Evolutionary conservation across 2,329 filamentous ascomycete species (phyloP).

Genomic region (Rhynchosporium secalis): DNA sequence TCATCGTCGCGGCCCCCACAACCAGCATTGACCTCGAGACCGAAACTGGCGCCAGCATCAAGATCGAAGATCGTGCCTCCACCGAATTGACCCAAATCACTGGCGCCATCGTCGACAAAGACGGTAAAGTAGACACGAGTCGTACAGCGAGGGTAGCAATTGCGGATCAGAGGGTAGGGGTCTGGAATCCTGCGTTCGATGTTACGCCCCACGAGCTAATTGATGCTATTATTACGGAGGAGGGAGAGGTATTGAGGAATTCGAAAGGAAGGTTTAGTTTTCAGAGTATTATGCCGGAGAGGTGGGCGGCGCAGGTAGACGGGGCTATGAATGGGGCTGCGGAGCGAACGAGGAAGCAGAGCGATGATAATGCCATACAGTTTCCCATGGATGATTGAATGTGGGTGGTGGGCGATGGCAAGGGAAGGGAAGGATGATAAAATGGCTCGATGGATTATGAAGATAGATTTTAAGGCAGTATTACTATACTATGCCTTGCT

Average conservation of each 20-base stretch:
- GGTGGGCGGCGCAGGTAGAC: slow-evolving; percentile 44
- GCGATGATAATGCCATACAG: slow-evolving; percentile 16
- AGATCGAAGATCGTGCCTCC: slow-evolving; percentile 82
- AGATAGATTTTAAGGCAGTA: neutral
- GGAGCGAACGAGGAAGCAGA: slow-evolving; percentile 9
- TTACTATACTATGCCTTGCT: too few relatives aligned
- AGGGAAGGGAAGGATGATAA: neutral
- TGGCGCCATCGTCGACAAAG: slow-evolving; percentile 67
- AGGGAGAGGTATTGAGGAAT: slow-evolving; percentile 80
- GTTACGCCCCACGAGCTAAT: slow-evolving; percentile 88
- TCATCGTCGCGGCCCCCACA: slow-evolving; percentile 90
- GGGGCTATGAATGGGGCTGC: neutral
- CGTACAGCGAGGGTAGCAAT: slow-evolving; percentile 74
- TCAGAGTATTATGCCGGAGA: slow-evolving; percentile 54
- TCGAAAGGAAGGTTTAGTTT: slow-evolving; percentile 69
- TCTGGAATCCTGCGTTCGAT: slow-evolving; percentile 98
- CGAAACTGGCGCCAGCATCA: slow-evolving; percentile 73
- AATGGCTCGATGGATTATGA: neutral
- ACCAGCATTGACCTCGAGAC: slow-evolving; percentile 91
- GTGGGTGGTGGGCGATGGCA: neutral
- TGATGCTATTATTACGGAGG: slow-evolving; percentile 91
- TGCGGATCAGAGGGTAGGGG: slow-evolving; percentile 72
- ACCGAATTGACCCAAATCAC: slow-evolving; percentile 84
- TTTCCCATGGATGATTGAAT: slow-evolving; percentile 17
- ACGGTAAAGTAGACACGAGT: slow-evolving; percentile 62